Evolutionary conservation across 2,329 filamentous ascomycete genomes (phyloP).

Genomic region (Clonostachys rhizophaga): DNA sequence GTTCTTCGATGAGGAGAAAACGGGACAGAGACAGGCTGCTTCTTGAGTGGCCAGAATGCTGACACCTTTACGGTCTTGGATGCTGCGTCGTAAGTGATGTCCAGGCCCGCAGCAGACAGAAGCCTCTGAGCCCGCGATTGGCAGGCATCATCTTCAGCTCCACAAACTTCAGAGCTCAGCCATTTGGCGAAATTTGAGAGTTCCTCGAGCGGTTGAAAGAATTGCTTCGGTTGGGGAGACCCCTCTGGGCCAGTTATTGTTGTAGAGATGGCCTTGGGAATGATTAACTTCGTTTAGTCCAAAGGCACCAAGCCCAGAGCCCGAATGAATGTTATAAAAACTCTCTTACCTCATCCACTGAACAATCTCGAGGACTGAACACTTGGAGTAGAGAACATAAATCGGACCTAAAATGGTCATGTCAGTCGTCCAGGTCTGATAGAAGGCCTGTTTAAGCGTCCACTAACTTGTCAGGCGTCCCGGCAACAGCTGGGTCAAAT

Average conservation of each 20-base stretch:
- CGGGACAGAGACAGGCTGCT: conserved; percentile 32
- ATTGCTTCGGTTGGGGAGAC: conserved; percentile 20
- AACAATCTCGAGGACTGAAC: conserved; percentile 56
- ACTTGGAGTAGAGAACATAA: conserved; percentile 56
- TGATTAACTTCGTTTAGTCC: too few species aligned
- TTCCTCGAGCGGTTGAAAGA: conserved; percentile 59
- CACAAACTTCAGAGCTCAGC: conserved; percentile 47
- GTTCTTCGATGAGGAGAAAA: conserved; percentile 47
- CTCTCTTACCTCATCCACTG: conserved; percentile 14
- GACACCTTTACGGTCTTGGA: conserved; percentile 62
- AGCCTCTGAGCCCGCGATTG: conserved; percentile 34
- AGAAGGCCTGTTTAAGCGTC: conserved; percentile 9
- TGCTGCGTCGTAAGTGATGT: conserved; percentile 71
- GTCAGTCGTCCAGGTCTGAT: conserved; percentile 4
- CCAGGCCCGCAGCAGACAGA: conserved; percentile 57
- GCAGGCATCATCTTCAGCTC: conserved; percentile 40
- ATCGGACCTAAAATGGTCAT: conserved; percentile 26
- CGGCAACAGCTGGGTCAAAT: conserved; percentile 42
- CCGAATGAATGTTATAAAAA: background rate
- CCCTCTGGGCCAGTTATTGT: too few species aligned
- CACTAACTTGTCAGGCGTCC: conserved; percentile 39
- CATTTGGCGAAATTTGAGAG: conserved; percentile 51
- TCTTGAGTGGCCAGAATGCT: conserved; percentile 53
- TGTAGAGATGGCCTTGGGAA: too few species aligned
- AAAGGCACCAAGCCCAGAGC: too few species aligned